phyloP scores from a whole-genome alignment of 2,329 filamentous ascomycete species.

The Ascochyta viciae-villosae region DNA sequence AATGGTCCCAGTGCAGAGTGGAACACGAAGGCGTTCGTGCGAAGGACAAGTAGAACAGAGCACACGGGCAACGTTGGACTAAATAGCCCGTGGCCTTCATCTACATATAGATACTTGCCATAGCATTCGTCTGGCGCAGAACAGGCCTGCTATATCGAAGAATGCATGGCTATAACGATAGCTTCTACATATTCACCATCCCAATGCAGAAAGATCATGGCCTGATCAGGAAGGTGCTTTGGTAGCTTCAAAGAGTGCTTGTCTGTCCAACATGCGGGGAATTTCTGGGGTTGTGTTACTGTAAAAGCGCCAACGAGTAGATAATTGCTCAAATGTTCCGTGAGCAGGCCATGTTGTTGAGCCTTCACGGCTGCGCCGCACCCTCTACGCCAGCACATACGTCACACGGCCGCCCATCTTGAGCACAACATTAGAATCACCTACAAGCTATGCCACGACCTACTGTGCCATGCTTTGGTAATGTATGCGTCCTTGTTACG shows the following conservation, averaged over 20 bases:
- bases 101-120: neutral
- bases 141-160: conserved; percentile 4
- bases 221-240: conserved; percentile 30
- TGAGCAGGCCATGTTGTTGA: neutral
- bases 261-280: neutral
- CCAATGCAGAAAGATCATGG: conserved; percentile 20
- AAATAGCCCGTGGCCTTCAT: conserved; percentile 5
- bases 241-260: neutral
- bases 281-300: neutral
- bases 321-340: neutral
- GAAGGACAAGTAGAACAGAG: neutral
- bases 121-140: neutral
- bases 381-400: conserved; percentile 19
- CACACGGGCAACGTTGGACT: conserved; percentile 3
- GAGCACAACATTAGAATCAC: conserved; percentile 5
- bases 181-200: neutral
- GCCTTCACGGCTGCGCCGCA: neutral
- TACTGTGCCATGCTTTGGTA: neutral
- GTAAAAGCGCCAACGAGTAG: neutral
- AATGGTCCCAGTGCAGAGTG: neutral
- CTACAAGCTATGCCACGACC: neutral
- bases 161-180: conserved; percentile 12
- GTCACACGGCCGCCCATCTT: conserved; percentile 20
- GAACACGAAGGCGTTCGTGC: neutral
- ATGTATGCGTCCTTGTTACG: neutral